A percentile compares a stretch with the other conserved stretches of the same genome.
Evolutionary conservation across 192 early-diverging fungal genomes (phyloP).

Genomic region (Mycoemilia scoparia): DNA sequence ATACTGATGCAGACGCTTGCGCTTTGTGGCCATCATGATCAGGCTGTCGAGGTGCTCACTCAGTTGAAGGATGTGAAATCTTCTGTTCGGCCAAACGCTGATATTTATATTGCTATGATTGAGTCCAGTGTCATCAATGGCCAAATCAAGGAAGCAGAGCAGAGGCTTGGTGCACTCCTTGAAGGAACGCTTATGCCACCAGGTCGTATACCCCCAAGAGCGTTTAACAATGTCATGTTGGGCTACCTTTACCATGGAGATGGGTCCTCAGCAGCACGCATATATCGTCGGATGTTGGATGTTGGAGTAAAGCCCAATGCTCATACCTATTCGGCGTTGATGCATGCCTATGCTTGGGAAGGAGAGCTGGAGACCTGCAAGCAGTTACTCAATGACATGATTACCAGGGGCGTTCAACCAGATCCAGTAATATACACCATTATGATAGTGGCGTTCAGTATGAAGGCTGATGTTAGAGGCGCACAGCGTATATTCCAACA

Average conservation of each 20-base stretch:
- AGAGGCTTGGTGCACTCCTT: slow-evolving; percentile 12
- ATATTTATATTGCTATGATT: slow-evolving; percentile 16
- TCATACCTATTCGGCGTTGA: slow-evolving; percentile 60
- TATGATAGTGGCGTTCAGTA: slow-evolving; percentile 19
- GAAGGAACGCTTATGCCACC: slow-evolving; percentile 11
- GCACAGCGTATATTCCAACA: slow-evolving; percentile 22
- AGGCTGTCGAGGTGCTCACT: slow-evolving; percentile 16
- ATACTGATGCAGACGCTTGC: slow-evolving; percentile 22
- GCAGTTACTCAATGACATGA: slow-evolving; percentile 39
- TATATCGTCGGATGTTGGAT: slow-evolving; percentile 61
- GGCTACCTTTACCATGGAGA: slow-evolving; percentile 21
- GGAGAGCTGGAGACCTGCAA: slow-evolving; percentile 50
- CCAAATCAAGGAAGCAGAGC: slow-evolving; percentile 16
- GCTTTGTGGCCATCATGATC: slow-evolving; percentile 17
- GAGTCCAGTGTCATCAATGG: slow-evolving; percentile 21
- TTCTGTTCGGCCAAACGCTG: slow-evolving; percentile 7
- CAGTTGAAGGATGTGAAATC: slow-evolving; percentile 16
- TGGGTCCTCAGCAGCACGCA: slow-evolving; percentile 49
- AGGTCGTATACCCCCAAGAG: slow-evolving; percentile 14
- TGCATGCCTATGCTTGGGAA: slow-evolving; percentile 54
- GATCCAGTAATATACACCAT: slow-evolving; percentile 25
- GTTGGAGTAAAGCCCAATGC: slow-evolving; percentile 56
- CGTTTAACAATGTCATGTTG: slow-evolving; percentile 23
- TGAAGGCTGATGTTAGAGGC: background rate
- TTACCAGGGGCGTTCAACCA: slow-evolving; percentile 24